A percentile compares a stretch with the other conserved stretches of the same genome.
These are phyloP conservation scores for Thelephora ganbajun DNA, from an alignment of 768 basidiomycete species.

Conservation along the genomic window DNA sequence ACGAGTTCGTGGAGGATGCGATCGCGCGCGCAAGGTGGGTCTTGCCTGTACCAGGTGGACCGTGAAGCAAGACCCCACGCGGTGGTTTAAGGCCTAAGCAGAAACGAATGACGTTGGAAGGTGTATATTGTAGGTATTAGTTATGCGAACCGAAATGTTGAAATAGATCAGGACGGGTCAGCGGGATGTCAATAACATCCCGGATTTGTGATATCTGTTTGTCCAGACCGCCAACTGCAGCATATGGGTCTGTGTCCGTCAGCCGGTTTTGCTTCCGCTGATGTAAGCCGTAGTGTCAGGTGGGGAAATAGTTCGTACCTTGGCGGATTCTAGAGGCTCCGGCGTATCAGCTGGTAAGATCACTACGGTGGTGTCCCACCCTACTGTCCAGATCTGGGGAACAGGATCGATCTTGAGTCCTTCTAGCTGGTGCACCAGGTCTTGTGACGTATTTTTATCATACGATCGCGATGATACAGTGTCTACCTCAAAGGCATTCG, in stretches of 20 bases:
- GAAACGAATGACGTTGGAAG: slow-evolving; percentile 1
- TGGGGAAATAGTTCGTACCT: background rate
- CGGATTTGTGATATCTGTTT: slow-evolving; percentile 80
- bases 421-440: slow-evolving; percentile 27
- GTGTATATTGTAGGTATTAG: background rate
- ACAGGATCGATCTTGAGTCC: slow-evolving; percentile 28
- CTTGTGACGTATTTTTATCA: slow-evolving; percentile 12
- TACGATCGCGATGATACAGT: slow-evolving; percentile 24
- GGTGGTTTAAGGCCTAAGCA: slow-evolving; percentile 80
- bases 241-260: slow-evolving; percentile 46
- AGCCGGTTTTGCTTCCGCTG: background rate
- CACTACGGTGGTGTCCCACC: slow-evolving; percentile 53
- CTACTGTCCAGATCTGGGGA: slow-evolving; percentile 40
- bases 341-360: slow-evolving; percentile 15
- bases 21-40: slow-evolving; percentile 93
- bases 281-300: slow-evolving; percentile 4
- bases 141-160: slow-evolving; percentile 42
- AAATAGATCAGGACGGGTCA: slow-evolving; percentile 73
- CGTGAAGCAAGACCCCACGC: slow-evolving; percentile 88
- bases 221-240: slow-evolving; percentile 75
- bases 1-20: slow-evolving; percentile 72
- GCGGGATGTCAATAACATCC: slow-evolving; percentile 75
- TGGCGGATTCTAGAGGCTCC: slow-evolving; percentile 13
- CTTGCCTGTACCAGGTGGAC: slow-evolving; percentile 96
- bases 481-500: slow-evolving; percentile 42